phyloP scores from a whole-genome alignment of 257 asterid genomes.

The Lycium ferocissimum region DNA sequence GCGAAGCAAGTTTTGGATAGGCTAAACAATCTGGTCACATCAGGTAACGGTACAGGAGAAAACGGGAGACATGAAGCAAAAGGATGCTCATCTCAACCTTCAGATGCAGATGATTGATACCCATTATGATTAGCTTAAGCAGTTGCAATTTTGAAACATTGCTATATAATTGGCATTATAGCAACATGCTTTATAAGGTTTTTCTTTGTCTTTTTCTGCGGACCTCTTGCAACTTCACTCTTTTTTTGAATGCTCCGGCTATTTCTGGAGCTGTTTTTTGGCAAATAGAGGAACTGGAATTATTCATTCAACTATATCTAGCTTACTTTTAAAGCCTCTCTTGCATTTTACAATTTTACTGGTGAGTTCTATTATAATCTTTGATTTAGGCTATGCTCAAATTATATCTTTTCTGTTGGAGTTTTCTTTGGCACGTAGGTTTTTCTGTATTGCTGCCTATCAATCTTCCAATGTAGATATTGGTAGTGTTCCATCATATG shows the following conservation, averaged over 20 bases:
- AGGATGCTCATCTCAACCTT: neutral
- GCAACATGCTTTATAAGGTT: neutral
- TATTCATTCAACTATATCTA: neutral
- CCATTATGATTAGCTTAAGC: neutral
- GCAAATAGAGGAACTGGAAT: neutral
- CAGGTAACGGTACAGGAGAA: neutral
- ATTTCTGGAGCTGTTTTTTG: neutral
- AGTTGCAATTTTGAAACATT: slow-evolving; percentile 7
- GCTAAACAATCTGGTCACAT: neutral
- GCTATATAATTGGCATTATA: neutral
- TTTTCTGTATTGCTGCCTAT: neutral
- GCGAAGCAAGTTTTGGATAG: neutral
- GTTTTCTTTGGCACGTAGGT: neutral
- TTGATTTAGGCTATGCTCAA: neutral
- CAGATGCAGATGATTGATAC: slow-evolving; percentile 13
- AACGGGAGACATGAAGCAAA: neutral
- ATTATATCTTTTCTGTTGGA: neutral
- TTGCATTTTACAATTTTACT: neutral
- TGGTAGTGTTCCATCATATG: neutral
- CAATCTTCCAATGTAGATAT: neutral
- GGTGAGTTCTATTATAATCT: neutral
- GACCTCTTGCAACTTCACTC: neutral
- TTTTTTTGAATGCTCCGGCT: neutral
- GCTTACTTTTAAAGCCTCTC: neutral
- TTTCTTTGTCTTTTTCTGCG: neutral